Conservation (phyloP, 371 early-diverging fungal species). For the Mortierella sp. region DNA sequence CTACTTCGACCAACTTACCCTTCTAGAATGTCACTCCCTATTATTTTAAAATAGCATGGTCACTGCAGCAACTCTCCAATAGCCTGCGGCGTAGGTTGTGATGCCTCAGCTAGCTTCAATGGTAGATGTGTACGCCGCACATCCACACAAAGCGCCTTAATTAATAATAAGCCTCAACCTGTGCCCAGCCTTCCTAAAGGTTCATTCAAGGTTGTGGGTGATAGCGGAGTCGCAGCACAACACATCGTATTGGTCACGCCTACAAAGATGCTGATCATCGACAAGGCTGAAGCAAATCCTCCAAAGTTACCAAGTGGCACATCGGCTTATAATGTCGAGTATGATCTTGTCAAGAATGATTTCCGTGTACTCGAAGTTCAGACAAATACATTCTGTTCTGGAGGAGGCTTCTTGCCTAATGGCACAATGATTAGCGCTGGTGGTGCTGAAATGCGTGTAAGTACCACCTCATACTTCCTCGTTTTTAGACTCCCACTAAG, state of each 20-base stretch:
- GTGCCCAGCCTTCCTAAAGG: constrained; percentile 38
- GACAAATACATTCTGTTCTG: constrained; percentile 76
- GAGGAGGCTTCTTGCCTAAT: constrained; percentile 69
- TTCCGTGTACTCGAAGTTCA: constrained; percentile 63
- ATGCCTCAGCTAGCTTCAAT: constrained; percentile 38
- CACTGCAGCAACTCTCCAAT: constrained; percentile 48
- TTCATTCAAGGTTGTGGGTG: constrained; percentile 44
- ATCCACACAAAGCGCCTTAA: background rate
- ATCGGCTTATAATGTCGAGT: constrained; percentile 55
- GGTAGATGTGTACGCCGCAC: constrained; percentile 6
- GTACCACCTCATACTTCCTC: background rate
- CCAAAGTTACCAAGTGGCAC: constrained; percentile 37
- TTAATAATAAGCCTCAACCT: constrained; percentile 18
- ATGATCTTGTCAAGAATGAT: constrained; percentile 63
- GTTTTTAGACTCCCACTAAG: background rate
- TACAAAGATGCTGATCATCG: constrained; percentile 54
- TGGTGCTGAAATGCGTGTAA: constrained; percentile 62
- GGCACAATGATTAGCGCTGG: constrained; percentile 73
- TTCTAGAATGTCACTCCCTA: background rate
- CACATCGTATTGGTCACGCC: constrained; percentile 51
- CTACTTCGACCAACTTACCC: background rate
- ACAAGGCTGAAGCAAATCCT: constrained; percentile 52
- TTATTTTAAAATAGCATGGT: constrained; percentile 29
- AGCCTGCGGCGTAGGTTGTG: constrained; percentile 44
- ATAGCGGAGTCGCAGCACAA: constrained; percentile 49